phyloP scores from a whole-genome alignment of 2,329 filamentous ascomycete genomes.

The Alternaria novae-zelandiae region DNA sequence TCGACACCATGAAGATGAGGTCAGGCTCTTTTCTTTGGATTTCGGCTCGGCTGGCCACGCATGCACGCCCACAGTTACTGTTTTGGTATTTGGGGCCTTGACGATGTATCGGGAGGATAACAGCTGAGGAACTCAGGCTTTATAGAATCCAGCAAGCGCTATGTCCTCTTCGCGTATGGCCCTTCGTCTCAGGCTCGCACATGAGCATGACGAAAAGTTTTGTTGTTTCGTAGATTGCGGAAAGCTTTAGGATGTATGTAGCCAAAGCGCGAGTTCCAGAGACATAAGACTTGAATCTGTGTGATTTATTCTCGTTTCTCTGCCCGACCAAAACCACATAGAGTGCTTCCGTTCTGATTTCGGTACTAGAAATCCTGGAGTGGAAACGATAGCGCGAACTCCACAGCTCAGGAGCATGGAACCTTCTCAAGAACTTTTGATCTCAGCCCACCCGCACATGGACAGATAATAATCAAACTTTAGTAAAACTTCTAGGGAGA shows the following conservation, averaged over 20 bases:
- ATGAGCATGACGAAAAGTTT: no score
- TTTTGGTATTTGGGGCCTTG: no score
- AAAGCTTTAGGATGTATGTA: accelerated
- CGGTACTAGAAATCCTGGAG: no score
- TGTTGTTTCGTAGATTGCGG: neutral
- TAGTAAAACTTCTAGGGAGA: neutral
- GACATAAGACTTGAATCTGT: no score
- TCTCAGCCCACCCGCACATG: neutral
- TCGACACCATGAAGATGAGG: neutral
- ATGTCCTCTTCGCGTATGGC: accelerated
- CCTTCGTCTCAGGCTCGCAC: accelerated
- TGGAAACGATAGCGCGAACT: neutral
- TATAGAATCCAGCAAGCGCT: neutral
- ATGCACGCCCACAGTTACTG: no score
- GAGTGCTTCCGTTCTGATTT: no score
- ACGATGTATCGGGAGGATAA: no score
- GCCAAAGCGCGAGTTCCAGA: accelerated
- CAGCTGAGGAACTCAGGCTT: neutral
- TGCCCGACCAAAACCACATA: neutral
- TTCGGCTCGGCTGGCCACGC: no score
- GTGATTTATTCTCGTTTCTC: neutral
- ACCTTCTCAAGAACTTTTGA: accelerated
- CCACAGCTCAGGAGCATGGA: neutral
- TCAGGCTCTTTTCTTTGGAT: no score
- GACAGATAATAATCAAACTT: neutral